Evolutionary conservation across 768 basidiomycete genomes (phyloP).

Genomic region (Boletus sensibilis): DNA sequence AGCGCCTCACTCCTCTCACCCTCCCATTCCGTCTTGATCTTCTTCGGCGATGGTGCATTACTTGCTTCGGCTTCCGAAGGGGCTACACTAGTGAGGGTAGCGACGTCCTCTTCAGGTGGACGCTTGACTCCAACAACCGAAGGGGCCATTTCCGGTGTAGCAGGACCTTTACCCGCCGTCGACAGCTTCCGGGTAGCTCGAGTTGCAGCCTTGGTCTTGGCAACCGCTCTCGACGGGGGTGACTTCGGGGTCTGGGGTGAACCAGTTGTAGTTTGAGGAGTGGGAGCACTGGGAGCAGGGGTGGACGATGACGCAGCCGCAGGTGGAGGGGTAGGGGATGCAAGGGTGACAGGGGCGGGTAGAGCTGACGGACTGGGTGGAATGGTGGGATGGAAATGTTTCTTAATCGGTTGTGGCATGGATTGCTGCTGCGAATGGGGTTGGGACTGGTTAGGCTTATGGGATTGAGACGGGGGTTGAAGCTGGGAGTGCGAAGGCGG

Average conservation of each 20-base stretch:
- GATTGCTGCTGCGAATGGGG: conserved; percentile 3
- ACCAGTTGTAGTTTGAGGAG: conserved; percentile 41
- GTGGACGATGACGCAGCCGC: conserved; percentile 45
- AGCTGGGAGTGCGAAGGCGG: conserved; percentile 11
- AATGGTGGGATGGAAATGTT: conserved; percentile 12
- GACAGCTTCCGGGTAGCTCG: conserved; percentile 33
- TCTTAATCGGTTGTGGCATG: conserved; percentile 17
- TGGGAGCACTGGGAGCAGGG: conserved; percentile 45
- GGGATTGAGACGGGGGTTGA: conserved; percentile 7
- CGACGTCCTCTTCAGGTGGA: conserved; percentile 34
- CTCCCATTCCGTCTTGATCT: conserved; percentile 70
- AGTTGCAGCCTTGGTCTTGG: conserved; percentile 44
- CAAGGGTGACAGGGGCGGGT: conserved; percentile 9
- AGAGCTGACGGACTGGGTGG: conserved; percentile 25
- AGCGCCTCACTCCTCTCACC: conserved; percentile 53
- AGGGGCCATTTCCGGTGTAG: conserved; percentile 37
- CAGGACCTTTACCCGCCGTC: conserved; percentile 29
- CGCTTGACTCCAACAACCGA: conserved; percentile 35
- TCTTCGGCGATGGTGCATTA: conserved; percentile 70
- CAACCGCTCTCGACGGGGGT: conserved; percentile 53
- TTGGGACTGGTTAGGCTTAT: conserved; percentile 12
- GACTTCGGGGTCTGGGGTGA: conserved; percentile 73
- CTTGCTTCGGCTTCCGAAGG: conserved; percentile 30
- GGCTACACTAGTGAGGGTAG: conserved; percentile 30
- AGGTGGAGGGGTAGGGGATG: conserved; percentile 47